Conservation (phyloP, 106 monocot genomes). For the Phalaenopsis aphrodite region DNA sequence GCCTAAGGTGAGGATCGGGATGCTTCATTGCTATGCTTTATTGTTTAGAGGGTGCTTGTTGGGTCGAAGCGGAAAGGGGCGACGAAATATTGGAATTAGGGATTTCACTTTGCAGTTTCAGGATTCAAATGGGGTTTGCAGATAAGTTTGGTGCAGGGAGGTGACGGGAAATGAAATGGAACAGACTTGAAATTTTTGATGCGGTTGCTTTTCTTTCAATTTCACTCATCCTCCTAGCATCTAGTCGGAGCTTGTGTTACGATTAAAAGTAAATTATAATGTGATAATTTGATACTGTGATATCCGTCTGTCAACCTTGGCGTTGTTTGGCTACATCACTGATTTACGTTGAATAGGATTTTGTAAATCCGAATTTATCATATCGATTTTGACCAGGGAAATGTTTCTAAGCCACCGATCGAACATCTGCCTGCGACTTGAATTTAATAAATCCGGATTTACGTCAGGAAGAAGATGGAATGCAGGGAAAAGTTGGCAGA, state of each 20-base stretch:
- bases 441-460: too few relatives aligned
- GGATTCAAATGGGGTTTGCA: neutral
- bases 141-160: neutral
- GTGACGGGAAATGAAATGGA: neutral
- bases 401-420: too few relatives aligned
- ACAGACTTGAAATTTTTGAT: neutral
- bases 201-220: neutral
- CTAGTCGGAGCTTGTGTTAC: neutral
- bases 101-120: neutral
- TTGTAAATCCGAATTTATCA: too few relatives aligned
- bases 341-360: too few relatives aligned
- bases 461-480: too few relatives aligned
- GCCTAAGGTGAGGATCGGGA: conserved; percentile 39
- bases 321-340: too few relatives aligned
- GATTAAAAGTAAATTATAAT: neutral
- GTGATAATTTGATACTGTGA: neutral
- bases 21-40: neutral
- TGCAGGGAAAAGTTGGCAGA: too few relatives aligned
- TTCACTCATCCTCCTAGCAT: neutral
- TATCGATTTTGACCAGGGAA: too few relatives aligned
- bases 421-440: too few relatives aligned
- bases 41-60: neutral
- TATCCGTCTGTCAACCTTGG: neutral
- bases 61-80: neutral
- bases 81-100: neutral